phyloP scores from a whole-genome alignment of 2,329 filamentous ascomycete species.

The Neocucurbitaria cava region DNA sequence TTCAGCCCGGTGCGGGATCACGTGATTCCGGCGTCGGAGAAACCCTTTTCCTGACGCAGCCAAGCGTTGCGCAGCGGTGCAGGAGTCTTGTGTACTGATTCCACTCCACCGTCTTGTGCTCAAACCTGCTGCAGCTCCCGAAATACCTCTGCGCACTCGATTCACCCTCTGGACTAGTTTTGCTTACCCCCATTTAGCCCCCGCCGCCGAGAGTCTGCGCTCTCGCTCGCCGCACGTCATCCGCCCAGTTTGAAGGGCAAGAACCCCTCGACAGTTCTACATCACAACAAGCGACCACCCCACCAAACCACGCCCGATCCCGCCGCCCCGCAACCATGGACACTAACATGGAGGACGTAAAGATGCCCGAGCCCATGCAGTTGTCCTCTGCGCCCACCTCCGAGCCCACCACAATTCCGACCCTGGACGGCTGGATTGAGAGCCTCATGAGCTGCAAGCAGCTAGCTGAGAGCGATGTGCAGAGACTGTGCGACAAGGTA shows the following conservation, averaged over 20 bases:
- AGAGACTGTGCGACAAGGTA: slow-evolving; percentile 97
- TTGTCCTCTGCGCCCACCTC: slow-evolving; percentile 70
- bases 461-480: slow-evolving; percentile 90
- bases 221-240: slow-evolving; percentile 43
- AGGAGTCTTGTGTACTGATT: slow-evolving; percentile 24
- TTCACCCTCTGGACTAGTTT: slow-evolving; percentile 7
- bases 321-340: slow-evolving; percentile 71
- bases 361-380: slow-evolving; percentile 79
- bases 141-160: slow-evolving; percentile 18
- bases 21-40: slow-evolving; percentile 10
- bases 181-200: slow-evolving; percentile 3
- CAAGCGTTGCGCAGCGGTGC: slow-evolving; percentile 14
- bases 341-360: slow-evolving; percentile 98
- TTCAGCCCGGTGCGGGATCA: not conserved
- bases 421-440: slow-evolving; percentile 98
- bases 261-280: slow-evolving; percentile 43
- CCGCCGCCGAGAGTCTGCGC: slow-evolving; percentile 11
- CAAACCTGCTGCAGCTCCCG: slow-evolving; percentile 25
- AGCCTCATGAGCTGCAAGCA: slow-evolving; percentile 99
- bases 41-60: slow-evolving; percentile 11
- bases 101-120: slow-evolving; percentile 29
- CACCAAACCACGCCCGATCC: slow-evolving; percentile 28
- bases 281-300: slow-evolving; percentile 37
- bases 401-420: slow-evolving; percentile 89
- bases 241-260: slow-evolving; percentile 46